Base-by-base conservation (phyloP, 208 protist species). In the Leishmania braziliensis region DNA sequence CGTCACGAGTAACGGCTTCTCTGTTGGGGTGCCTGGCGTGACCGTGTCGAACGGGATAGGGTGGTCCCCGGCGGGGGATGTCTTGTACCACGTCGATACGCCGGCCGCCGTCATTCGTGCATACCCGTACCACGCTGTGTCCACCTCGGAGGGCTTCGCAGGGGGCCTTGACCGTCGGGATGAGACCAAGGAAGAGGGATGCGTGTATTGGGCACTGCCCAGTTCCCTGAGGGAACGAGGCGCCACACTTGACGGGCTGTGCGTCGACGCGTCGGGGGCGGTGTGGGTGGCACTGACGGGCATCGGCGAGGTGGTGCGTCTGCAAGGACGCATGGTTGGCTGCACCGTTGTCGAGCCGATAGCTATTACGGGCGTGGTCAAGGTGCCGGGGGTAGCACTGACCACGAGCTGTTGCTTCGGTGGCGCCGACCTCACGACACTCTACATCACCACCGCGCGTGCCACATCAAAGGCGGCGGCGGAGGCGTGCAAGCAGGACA, bases 401-500 rank as follows among this genome's bases (percentile, higher is more conserved):
- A 66, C 56, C 62, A 88, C 85, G 23, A 81, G 81, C 58, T 88
- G 85, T 75, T 88, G 81, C 78, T 85, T 88, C 69, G 85, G 85
- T 33, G 81, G 75, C 14, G 70, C 51, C 1, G 81, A 83, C 53
- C 77, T 84, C 33, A 75, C 72, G 18, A 88, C 81, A 33, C 75
- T 88, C 29, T 88, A 83, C 68, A 88, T 88, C 36, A 81, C 85
- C 33, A 83, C 85, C 6, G 81, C 84, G 29, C 78, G 83, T 56
- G 72, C 78, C 56, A 85, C 82, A 3, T 79, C 78, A n/a, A 50
- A 53, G 51, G 82, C 74, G 63, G 71, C 82, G 46, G 82, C 33
- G 36, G 71, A 29, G 53, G 73, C 69, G 46, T 85, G 82, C 77
- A 81, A 62, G 76, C 77, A 85, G 72, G 43, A 50, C 0, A 77